A percentile compares a stretch with the other conserved stretches of the same genome.
These are phyloP conservation scores for Citeromyces siamensis DNA, from an alignment of 1,139 yeast species.

Conservation along the genomic window DNA sequence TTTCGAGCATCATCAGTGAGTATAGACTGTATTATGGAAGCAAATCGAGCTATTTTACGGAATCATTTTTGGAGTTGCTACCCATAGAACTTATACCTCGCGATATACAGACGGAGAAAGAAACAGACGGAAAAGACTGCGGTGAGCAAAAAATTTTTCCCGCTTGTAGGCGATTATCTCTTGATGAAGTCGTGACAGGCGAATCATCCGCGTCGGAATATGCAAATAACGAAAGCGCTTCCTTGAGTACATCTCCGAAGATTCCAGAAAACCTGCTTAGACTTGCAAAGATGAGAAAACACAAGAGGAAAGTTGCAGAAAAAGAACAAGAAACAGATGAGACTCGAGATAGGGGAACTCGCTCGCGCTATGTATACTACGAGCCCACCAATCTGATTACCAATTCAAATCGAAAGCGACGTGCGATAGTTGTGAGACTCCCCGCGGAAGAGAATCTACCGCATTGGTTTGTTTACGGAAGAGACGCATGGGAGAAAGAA, in stretches of 20 bases:
- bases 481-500: slow-evolving; percentile 52
- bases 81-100: slow-evolving; percentile 31
- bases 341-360: not conserved
- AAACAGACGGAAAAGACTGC: not conserved
- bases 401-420: slow-evolving; percentile 20
- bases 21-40: slow-evolving; percentile 68
- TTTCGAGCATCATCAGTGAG: slow-evolving; percentile 73
- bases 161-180: not conserved
- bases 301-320: slow-evolving; percentile 16
- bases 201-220: not conserved
- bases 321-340: slow-evolving; percentile 9
- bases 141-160: no score
- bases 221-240: slow-evolving; percentile 7
- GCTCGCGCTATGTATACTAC: not conserved
- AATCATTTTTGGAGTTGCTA: slow-evolving; percentile 67
- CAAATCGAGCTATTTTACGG: slow-evolving; percentile 68
- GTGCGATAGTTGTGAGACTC: slow-evolving; percentile 30
- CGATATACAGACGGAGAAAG: not conserved
- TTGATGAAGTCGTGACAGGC: not conserved
- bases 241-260: slow-evolving; percentile 53
- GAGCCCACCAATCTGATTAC: slow-evolving; percentile 9
- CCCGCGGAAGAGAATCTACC: slow-evolving; percentile 59
- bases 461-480: slow-evolving; percentile 52
- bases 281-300: slow-evolving; percentile 40
- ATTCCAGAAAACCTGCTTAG: slow-evolving; percentile 48